phyloP scores from a whole-genome alignment of 1,139 yeast genomes.

The Debaryomyces udenii region DNA sequence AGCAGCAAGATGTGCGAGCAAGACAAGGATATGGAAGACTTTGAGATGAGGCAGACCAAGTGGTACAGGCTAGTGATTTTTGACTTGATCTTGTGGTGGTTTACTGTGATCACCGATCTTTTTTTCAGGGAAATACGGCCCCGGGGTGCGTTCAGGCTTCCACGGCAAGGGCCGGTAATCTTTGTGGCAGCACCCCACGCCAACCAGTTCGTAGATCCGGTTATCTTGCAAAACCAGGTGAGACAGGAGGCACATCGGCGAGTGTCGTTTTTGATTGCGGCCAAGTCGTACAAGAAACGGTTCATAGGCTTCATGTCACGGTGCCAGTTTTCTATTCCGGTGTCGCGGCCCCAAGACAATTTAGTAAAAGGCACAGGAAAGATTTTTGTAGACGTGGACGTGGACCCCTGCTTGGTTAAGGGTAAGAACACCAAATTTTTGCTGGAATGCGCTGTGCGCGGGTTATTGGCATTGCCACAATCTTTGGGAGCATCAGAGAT shows the following conservation, averaged over 20 bases:
- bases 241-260: slow-evolving; percentile 71
- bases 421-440: slow-evolving; percentile 76
- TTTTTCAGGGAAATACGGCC: slow-evolving; percentile 91
- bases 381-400: slow-evolving; percentile 53
- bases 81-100: slow-evolving; percentile 53
- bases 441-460: slow-evolving; percentile 64
- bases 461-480: slow-evolving; percentile 76
- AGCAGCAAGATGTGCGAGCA: neutral
- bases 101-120: slow-evolving; percentile 48
- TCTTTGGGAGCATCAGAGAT: slow-evolving; percentile 80
- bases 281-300: slow-evolving; percentile 66
- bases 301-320: slow-evolving; percentile 78
- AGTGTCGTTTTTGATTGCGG: slow-evolving; percentile 86
- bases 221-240: slow-evolving; percentile 81
- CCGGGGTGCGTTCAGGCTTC: slow-evolving; percentile 88
- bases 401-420: slow-evolving; percentile 48
- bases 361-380: slow-evolving; percentile 63
- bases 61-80: slow-evolving; percentile 46
- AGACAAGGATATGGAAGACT: slow-evolving; percentile 6
- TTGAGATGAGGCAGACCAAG: slow-evolving; percentile 15
- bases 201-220: slow-evolving; percentile 93
- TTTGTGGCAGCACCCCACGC: slow-evolving; percentile 99
- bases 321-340: slow-evolving; percentile 83
- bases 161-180: slow-evolving; percentile 81
- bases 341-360: slow-evolving; percentile 87